A percentile compares a stretch with the other conserved stretches of the same genome.
These are phyloP conservation scores for Calonectria fujianensis DNA, from an alignment of 2,329 filamentous ascomycete genomes.

Conservation along the genomic window DNA sequence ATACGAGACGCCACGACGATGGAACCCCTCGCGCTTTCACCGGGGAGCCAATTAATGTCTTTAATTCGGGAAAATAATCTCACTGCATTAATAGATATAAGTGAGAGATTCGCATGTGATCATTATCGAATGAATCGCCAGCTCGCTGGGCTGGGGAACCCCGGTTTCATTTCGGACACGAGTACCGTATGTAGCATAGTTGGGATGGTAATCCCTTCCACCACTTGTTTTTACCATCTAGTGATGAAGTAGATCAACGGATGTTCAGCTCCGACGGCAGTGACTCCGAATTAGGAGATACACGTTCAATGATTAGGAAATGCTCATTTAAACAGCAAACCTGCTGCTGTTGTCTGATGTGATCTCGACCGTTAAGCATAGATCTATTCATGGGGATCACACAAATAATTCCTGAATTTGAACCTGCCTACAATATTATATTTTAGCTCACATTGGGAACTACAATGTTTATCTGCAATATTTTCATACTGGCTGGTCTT, in stretches of 20 bases:
- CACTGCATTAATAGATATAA: not conserved
- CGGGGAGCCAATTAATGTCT: not conserved
- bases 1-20: too few relatives aligned
- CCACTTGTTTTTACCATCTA: not conserved
- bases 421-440: not conserved
- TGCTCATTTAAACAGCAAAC: not conserved
- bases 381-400: not conserved
- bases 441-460: not conserved
- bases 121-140: not conserved
- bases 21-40: not conserved
- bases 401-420: too few relatives aligned
- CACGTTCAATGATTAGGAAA: not conserved
- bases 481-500: slow-evolving; percentile 51
- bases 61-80: not conserved
- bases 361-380: not conserved
- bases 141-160: not conserved
- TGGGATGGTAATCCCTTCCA: not conserved
- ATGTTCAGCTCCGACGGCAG: slow-evolving; percentile 10
- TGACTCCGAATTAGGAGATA: not conserved
- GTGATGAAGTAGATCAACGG: slow-evolving; percentile 6
- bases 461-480: slow-evolving; percentile 51
- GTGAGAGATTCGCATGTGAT: not conserved
- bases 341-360: not conserved
- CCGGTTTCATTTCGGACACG: slow-evolving; percentile 4
- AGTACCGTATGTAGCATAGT: slow-evolving; percentile 9